Percentiles rank a stretch among this genome's conserved stretches.
Evolutionary conservation across 163 green algal genomes (phyloP).

Genomic region (Scenedesmus sp.): DNA sequence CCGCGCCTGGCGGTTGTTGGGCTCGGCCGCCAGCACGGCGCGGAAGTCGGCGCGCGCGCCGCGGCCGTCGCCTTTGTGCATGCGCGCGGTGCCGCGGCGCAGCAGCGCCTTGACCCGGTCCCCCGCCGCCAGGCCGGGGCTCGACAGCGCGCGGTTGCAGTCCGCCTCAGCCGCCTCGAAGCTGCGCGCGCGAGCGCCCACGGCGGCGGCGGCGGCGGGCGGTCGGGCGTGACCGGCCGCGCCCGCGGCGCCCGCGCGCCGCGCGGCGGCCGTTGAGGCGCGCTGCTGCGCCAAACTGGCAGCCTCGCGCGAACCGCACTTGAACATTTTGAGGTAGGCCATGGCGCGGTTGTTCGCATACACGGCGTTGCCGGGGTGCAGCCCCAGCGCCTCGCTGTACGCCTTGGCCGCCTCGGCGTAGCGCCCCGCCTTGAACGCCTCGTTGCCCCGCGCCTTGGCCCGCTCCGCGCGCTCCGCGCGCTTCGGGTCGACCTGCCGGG

Average conservation of each 20-base stretch:
- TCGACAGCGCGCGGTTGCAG: constrained; percentile 61
- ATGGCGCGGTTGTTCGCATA: constrained; percentile 77
- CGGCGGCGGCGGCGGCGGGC: no score
- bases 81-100: constrained; percentile 50
- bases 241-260: no score
- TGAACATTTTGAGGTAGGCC: constrained; percentile 67
- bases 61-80: constrained; percentile 37
- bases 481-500: no score
- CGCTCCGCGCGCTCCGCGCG: constrained; percentile 58
- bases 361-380: constrained; percentile 54
- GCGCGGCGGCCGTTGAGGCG: no score
- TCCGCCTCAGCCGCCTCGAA: constrained; percentile 82
- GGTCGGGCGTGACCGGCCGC: no score
- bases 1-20: constrained; percentile 78
- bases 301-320: not conserved
- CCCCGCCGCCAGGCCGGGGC: constrained; percentile 7
- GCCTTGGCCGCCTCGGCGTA: constrained; percentile 42
- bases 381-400: constrained; percentile 50
- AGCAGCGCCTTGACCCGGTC: constrained; percentile 46
- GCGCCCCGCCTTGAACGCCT: constrained; percentile 52
- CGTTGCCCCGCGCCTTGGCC: constrained; percentile 66
- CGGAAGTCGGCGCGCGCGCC: constrained; percentile 47
- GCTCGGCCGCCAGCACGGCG: constrained; percentile 76
- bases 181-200: no score
- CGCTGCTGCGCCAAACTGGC: no score